These are phyloP conservation scores for Baudoinia panamericana DNA, from an alignment of 495 filamentous ascomycete species.

Conservation along the genomic window DNA sequence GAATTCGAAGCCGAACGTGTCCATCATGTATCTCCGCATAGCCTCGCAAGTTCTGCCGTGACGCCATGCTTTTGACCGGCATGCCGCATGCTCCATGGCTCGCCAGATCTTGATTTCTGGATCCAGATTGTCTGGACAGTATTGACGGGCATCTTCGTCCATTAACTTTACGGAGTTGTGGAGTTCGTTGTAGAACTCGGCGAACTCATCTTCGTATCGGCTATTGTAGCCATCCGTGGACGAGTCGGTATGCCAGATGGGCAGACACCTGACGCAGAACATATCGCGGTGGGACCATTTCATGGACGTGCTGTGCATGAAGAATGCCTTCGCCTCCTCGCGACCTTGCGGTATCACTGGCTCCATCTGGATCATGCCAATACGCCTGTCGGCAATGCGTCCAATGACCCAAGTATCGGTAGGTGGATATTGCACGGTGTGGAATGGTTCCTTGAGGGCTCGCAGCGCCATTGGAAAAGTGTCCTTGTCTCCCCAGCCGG, in stretches of 20 bases:
- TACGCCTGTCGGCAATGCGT: not conserved
- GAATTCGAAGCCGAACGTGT: slow-evolving; percentile 3
- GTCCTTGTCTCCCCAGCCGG: slow-evolving; percentile 53
- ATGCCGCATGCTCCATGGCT: slow-evolving; percentile 4
- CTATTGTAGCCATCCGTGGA: not conserved
- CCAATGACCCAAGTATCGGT: slow-evolving; percentile 1
- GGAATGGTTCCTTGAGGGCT: slow-evolving; percentile 2
- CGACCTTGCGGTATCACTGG: not conserved
- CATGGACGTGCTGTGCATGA: slow-evolving; percentile 8
- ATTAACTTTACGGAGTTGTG: not conserved
- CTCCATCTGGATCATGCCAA: slow-evolving; percentile 6
- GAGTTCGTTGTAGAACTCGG: not conserved
- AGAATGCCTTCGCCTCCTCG: not conserved
- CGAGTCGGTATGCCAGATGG: slow-evolving; percentile 6
- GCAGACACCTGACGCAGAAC: slow-evolving; percentile 6
- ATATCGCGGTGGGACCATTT: slow-evolving; percentile 10
- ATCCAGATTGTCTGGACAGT: not conserved
- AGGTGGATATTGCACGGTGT: not conserved
- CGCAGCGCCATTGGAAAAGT: slow-evolving; percentile 33
- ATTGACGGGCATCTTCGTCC: not conserved
- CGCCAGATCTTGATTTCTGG: slow-evolving; percentile 5
- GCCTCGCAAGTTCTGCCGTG: slow-evolving; percentile 7
- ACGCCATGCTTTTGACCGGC: slow-evolving; percentile 2
- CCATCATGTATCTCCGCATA: slow-evolving; percentile 4
- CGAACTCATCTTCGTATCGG: not conserved